These are phyloP conservation scores for Emergomyces orientalis DNA, from an alignment of 2,329 filamentous ascomycete genomes.

Conservation along the genomic window DNA sequence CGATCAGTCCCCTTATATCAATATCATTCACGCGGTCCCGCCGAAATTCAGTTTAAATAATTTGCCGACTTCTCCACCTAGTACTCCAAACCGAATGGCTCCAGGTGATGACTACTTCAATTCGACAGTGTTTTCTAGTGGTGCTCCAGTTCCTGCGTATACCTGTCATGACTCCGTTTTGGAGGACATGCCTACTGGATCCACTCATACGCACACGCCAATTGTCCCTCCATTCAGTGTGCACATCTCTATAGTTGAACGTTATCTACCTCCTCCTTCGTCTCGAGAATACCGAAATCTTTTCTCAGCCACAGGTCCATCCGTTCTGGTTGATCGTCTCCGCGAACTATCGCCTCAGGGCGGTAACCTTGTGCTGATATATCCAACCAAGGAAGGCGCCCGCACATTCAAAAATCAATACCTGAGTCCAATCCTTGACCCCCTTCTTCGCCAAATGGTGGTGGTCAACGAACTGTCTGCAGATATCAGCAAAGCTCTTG, in stretches of 20 bases:
- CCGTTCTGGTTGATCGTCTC: constrained; percentile 52
- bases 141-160: constrained; percentile 47
- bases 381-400: constrained; percentile 51
- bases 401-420: constrained; percentile 51
- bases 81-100: constrained; percentile 43
- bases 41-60: constrained; percentile 53
- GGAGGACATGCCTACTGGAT: constrained; percentile 14
- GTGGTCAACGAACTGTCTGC: constrained; percentile 51
- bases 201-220: constrained; percentile 44
- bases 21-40: constrained; percentile 55
- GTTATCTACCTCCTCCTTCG: constrained; percentile 56
- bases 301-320: constrained; percentile 46
- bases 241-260: constrained; percentile 52
- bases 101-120: constrained; percentile 54
- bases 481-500: constrained; percentile 46
- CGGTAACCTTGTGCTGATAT: constrained; percentile 53
- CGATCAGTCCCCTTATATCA: constrained; percentile 50
- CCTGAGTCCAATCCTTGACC: constrained; percentile 52
- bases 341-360: constrained; percentile 49
- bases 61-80: constrained; percentile 54
- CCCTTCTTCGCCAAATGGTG: constrained; percentile 49
- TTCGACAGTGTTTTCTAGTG: constrained; percentile 52
- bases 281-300: constrained; percentile 50
- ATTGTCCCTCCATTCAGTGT: constrained; percentile 53
- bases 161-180: constrained; percentile 46